A percentile compares a stretch with the other conserved stretches of the same genome.
Conservation (phyloP, 331 rosid species). For the Erythrophleum ivorense region DNA sequence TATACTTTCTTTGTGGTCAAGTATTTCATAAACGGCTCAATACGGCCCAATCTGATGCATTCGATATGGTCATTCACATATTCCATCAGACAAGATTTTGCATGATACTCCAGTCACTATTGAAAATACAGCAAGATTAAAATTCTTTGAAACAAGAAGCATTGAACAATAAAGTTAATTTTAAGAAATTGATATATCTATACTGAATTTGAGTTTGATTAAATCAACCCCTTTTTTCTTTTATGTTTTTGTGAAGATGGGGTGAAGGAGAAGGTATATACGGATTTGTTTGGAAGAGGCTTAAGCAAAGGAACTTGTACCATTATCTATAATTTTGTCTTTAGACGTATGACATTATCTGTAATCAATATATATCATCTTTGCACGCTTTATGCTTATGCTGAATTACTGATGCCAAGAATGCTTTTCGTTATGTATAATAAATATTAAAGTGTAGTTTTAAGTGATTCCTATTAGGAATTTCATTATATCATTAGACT, state of each 20-base stretch:
- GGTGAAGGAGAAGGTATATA: not conserved
- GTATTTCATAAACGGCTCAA: not conserved
- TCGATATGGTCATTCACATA: not conserved
- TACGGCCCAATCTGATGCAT: constrained; percentile 9
- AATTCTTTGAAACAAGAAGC: not conserved
- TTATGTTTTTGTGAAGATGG: not conserved
- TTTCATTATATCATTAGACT: not conserved
- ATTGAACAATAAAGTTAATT: not conserved
- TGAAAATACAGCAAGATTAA: not conserved
- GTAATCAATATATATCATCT: too few relatives aligned
- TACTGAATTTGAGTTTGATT: not conserved
- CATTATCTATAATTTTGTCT: not conserved
- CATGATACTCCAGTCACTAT: not conserved
- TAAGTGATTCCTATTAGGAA: not conserved
- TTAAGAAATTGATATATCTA: not conserved
- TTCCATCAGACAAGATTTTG: not conserved
- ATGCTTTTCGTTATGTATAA: not conserved
- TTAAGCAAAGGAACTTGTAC: not conserved
- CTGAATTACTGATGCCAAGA: not conserved
- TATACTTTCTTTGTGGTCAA: not conserved
- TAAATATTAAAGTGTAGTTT: not conserved
- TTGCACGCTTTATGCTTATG: not conserved
- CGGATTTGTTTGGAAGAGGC: constrained; percentile 18
- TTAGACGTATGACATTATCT: not conserved
- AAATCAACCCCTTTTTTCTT: not conserved